phyloP scores from a whole-genome alignment of 331 rosid genomes.

The Spiraea crenata region DNA sequence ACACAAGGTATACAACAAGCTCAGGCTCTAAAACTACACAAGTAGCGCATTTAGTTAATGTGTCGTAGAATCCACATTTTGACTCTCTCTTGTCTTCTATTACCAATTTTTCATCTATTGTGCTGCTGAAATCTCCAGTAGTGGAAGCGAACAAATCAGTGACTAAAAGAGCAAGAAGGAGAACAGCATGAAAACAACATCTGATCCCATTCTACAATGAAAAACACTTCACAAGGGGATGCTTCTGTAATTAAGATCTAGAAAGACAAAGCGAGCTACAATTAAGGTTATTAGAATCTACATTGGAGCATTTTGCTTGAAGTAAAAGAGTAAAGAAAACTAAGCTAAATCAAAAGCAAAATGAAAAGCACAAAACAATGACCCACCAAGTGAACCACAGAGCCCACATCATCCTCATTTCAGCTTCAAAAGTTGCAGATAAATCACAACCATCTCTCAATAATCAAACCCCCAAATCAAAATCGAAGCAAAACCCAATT shows the following conservation, averaged over 20 bases:
- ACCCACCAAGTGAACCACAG: slow-evolving; percentile 47
- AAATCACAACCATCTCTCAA: slow-evolving; percentile 27
- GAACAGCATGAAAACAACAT: slow-evolving; percentile 10
- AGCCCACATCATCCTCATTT: slow-evolving; percentile 29
- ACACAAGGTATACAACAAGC: slow-evolving; percentile 13
- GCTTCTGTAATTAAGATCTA: slow-evolving; percentile 17
- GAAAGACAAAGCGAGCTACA: neutral
- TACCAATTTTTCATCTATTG: neutral
- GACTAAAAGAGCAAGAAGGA: neutral
- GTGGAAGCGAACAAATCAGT: neutral
- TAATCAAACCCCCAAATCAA: slow-evolving; percentile 1
- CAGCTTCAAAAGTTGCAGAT: slow-evolving; percentile 19
- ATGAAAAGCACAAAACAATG: slow-evolving; percentile 32
- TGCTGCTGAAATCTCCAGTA: neutral
- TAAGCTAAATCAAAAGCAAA: slow-evolving; percentile 14
- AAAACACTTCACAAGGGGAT: slow-evolving; percentile 8
- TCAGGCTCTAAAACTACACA: slow-evolving; percentile 12
- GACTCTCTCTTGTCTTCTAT: neutral
- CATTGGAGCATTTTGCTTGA: slow-evolving; percentile 25
- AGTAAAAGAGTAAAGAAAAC: neutral
- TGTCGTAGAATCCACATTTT: slow-evolving; percentile 10
- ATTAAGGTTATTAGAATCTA: slow-evolving; percentile 18
- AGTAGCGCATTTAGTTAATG: neutral
- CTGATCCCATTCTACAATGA: slow-evolving; percentile 10
- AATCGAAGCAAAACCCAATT: slow-evolving; percentile 11